Evolutionary conservation across 306 rosid genomes (phyloP), one percentile per base, ranked within the genome.

Genomic region (Sindora glabra): DNA sequence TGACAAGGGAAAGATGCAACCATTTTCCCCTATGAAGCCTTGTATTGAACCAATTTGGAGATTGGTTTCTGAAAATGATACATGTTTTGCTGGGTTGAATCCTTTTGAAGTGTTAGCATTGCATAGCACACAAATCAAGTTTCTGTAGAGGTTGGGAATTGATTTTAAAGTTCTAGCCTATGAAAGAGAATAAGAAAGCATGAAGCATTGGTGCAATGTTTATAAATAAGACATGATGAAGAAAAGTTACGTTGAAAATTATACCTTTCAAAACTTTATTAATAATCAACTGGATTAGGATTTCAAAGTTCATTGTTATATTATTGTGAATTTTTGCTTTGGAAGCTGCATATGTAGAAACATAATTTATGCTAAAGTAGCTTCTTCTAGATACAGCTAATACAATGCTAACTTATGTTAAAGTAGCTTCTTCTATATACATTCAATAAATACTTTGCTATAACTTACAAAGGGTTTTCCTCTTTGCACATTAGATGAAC

Each of bases 31-130:
- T n/a, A 86, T 10, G 1, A 83, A 68, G 8, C 94, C 94, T 0
- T 70, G 42, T 14, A 79, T 74, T 16, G 74, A 44, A 8, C 99
- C 99, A 0, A 75, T 80, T 64, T 18, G 83, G 12, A 92, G 90
- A 72, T 89, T 86, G 48, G 86, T 78, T 69, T 92, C 99, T 0
- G 99, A 96, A 26, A 92, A 80, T 1, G 99, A 86, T 0, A 74
- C 96, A 46, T 92, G 96, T 74, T 80, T 89, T 4, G 77, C 12
- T 0, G 95, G 99, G 48, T 78, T 71, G 72, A 92, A 92, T 23
- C 95, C 96, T 48, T 92, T 96, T 0, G 96, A 89, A 8, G 99
- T 92, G 69, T 92, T 92, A 0, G 99, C 99, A n/a, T n/a, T n/a
- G n/a, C n/a, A 78, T 0, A 92, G 59, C 1, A 76, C 96, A 0